A percentile compares a stretch with the other conserved stretches of the same genome.
These are phyloP conservation scores for Allodekkera sacchari DNA, from an alignment of 805 yeast genomes.

Conservation along the genomic window DNA sequence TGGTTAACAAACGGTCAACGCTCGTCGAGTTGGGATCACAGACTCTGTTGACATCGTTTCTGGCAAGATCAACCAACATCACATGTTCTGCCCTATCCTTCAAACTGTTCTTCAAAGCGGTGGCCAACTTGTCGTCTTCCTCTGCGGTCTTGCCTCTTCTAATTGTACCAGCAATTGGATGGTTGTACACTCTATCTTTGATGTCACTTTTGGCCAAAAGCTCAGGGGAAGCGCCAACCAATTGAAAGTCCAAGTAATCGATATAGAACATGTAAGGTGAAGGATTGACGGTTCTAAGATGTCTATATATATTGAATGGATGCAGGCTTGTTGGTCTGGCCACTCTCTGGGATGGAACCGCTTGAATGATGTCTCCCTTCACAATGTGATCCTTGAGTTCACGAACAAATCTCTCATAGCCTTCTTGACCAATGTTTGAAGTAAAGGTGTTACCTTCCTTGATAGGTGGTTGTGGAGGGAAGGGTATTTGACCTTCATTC, in stretches of 20 bases:
- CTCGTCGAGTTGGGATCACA: conserved; percentile 78
- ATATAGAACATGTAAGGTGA: conserved; percentile 95
- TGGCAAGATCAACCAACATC: conserved; percentile 95
- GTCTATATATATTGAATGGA: conserved; percentile 94
- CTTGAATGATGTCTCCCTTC: conserved; percentile 93
- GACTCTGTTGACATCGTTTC: conserved; percentile 94
- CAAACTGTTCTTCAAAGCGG: conserved; percentile 58
- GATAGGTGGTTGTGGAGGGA: conserved; percentile 73
- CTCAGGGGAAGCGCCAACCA: conserved; percentile 98
- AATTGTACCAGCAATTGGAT: conserved; percentile 97
- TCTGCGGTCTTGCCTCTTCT: conserved; percentile 82
- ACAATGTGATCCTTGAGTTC: conserved; percentile 71
- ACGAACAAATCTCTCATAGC: conserved; percentile 79
- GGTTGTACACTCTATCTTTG: conserved; percentile 73
- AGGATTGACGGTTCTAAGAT: conserved; percentile 91
- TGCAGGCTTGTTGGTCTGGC: conserved; percentile 92
- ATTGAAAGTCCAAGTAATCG: conserved; percentile 85
- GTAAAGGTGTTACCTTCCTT: conserved; percentile 58
- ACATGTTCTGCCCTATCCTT: conserved; percentile 98
- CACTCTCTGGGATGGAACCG: conserved; percentile 96
- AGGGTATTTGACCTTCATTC: conserved; percentile 37
- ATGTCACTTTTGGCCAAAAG: conserved; percentile 73
- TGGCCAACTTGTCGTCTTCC: conserved; percentile 84
- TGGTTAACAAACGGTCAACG: conserved; percentile 82
- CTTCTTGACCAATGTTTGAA: conserved; percentile 89